Conservation (phyloP, 2,329 filamentous ascomycete species). For the Sporothrix dimorphospora region DNA sequence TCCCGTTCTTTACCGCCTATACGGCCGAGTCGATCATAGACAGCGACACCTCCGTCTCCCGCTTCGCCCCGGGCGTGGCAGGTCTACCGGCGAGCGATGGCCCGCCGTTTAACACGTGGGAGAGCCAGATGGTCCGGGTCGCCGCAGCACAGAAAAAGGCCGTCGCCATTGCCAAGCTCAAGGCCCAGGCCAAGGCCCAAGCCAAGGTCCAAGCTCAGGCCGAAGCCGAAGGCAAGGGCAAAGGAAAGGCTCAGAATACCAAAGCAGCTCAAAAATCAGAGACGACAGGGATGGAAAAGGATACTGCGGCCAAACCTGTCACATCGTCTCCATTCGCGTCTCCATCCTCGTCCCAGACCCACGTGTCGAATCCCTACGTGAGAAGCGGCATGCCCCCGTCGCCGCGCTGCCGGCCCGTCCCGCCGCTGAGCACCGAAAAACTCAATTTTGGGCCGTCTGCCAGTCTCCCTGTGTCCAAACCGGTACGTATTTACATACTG, state of each 20-base stretch:
- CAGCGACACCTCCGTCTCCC: background rate
- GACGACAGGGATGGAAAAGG: background rate
- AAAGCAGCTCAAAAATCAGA: background rate
- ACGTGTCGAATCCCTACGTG: background rate
- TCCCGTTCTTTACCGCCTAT: background rate
- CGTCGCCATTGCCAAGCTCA: background rate
- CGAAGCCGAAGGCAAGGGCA: background rate
- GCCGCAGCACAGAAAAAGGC: background rate
- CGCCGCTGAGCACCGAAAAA: background rate
- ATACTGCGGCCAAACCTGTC: background rate
- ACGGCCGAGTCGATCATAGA: background rate
- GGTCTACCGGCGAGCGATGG: background rate
- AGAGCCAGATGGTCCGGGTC: background rate
- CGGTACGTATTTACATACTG: no score
- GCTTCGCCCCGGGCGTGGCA: background rate
- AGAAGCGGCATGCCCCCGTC: background rate
- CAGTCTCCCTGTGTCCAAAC: background rate
- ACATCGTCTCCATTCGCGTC: background rate
- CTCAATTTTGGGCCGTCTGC: background rate
- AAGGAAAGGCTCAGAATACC: background rate
- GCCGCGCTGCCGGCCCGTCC: background rate
- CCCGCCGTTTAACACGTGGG: no score
- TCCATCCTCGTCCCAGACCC: background rate
- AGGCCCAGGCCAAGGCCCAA: background rate
- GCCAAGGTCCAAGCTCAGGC: background rate